phyloP scores from a whole-genome alignment of 306 rosid species.

The Carpinus fangiana region DNA sequence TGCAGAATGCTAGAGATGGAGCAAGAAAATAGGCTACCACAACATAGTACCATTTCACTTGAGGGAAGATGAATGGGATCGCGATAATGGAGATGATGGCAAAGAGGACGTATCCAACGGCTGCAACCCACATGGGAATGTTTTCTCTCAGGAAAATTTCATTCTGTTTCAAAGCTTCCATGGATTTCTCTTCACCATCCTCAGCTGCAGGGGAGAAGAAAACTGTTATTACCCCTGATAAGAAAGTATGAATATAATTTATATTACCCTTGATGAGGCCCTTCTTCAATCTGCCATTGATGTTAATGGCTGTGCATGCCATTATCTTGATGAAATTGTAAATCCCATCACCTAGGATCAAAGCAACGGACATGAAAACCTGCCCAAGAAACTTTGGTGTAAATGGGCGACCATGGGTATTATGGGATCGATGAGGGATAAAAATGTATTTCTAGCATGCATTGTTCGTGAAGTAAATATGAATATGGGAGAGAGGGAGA shows the following conservation, averaged over 20 bases:
- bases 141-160: slow-evolving; percentile 62
- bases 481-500: neutral
- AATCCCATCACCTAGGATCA: slow-evolving; percentile 83
- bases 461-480: neutral
- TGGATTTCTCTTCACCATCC: slow-evolving; percentile 30
- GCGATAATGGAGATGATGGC: slow-evolving; percentile 43
- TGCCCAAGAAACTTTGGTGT: slow-evolving; percentile 22
- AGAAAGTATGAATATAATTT: no score
- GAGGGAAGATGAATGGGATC: slow-evolving; percentile 67
- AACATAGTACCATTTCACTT: slow-evolving; percentile 52
- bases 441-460: no score
- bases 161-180: slow-evolving; percentile 37
- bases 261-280: slow-evolving; percentile 29
- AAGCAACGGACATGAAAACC: slow-evolving; percentile 75
- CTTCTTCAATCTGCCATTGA: slow-evolving; percentile 34
- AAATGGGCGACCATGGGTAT: neutral
- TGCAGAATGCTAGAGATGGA: slow-evolving; percentile 92
- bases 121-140: slow-evolving; percentile 65
- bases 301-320: slow-evolving; percentile 40
- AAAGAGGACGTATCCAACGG: slow-evolving; percentile 33
- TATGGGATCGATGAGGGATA: no score
- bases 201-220: slow-evolving; percentile 26
- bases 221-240: no score
- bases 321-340: slow-evolving; percentile 75
- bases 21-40: slow-evolving; percentile 54